Evolutionary conservation across 2,329 filamentous ascomycete species (phyloP).

Genomic region (Ophiostoma sp.): DNA sequence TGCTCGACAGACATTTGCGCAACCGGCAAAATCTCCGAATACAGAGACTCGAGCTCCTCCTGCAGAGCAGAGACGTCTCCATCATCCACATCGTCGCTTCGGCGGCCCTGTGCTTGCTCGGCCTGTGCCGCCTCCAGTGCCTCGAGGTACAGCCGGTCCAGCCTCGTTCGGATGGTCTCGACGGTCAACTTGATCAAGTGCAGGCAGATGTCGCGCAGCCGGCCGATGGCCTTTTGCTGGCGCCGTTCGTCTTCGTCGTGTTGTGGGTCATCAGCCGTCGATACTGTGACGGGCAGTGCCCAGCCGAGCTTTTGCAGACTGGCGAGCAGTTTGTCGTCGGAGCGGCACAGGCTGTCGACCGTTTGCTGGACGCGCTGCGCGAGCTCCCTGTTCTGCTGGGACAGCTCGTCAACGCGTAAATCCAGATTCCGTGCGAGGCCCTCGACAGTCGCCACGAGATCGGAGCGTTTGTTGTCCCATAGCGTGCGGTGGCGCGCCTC

Average conservation of each 20-base stretch:
- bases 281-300: constrained; percentile 47
- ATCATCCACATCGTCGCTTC: constrained; percentile 31
- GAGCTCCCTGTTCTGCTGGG: constrained; percentile 46
- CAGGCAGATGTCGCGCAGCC: constrained; percentile 55
- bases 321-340: constrained; percentile 60
- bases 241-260: constrained; percentile 36
- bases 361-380: constrained; percentile 44
- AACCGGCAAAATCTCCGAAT: constrained; percentile 63
- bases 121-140: constrained; percentile 32
- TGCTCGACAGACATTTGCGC: constrained; percentile 66
- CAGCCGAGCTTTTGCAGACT: constrained; percentile 61
- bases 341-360: constrained; percentile 46
- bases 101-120: constrained; percentile 27
- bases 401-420: constrained; percentile 44
- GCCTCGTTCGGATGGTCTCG: constrained; percentile 48
- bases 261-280: neutral
- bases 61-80: constrained; percentile 49
- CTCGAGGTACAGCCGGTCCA: constrained; percentile 53
- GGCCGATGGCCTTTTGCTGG: constrained; percentile 48
- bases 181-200: constrained; percentile 54
- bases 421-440: constrained; percentile 44
- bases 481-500: constrained; percentile 36
- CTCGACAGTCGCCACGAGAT: constrained; percentile 42
- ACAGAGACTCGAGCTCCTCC: constrained; percentile 63
- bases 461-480: constrained; percentile 39